Evolutionary conservation across 352 stramenopile genomes (phyloP), one percentile per base, ranked within the genome.

Genomic region (Aphanomyces invadans): DNA sequence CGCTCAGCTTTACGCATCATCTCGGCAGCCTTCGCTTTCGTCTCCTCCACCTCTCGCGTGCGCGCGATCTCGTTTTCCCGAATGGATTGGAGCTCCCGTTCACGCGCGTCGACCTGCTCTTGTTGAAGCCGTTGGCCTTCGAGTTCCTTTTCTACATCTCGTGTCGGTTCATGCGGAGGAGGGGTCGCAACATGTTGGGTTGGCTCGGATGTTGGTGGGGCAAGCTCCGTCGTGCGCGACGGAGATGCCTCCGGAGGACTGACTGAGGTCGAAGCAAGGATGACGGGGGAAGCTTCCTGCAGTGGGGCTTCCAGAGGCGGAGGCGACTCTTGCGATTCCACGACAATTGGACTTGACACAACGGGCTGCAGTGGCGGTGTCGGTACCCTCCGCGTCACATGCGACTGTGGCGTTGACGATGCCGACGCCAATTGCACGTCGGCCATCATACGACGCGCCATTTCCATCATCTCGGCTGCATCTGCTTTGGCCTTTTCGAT

Each of bases 1-100:
- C 70, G 52, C 69, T 92, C 72, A 0, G 80, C 85, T 54, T 77
- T 82, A 19, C 71, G 71, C 81, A 93, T 90, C 80, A 91, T 91
- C 25, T 72, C 76, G 68, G 86, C 87, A 2, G 78, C 85, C 48
- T 92, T 74, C 3, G 77, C 75, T 29, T 88, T 85, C 3, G 90
- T 77, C 31, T 90, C 77, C 4, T 69, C 59, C 15, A 88, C 70
- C 5, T 76, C 76, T 49, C 75, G 69, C 7, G 75, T 49, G 7
- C 38, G 32, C 49, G 12, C 21, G 5, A 57, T 12, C 29, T 57
- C 49, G 32, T 57, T 38, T 38, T 57, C 2, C 29, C 49, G 25
- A 28, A 86, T 82, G 3, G 72, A 62, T 26, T 72, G 68, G 59
- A 81, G 74, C 36, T 81, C 73, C 23, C 70, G 60, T 17, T 59